Evolutionary conservation across 164 flowering plant genomes (phyloP).

Genomic region (Aristolochia contorta): DNA sequence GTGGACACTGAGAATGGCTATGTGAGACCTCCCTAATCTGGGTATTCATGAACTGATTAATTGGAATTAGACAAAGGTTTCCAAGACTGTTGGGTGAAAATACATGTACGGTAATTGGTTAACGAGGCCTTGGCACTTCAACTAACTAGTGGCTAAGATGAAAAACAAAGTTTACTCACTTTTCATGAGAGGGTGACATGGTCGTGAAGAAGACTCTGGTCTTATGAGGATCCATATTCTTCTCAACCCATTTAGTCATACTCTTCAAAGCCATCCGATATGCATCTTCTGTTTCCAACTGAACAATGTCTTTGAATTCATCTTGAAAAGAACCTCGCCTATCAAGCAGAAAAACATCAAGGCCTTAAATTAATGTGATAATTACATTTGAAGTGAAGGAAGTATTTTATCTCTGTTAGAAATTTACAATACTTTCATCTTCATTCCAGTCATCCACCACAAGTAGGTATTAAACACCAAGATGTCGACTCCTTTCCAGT

Average conservation of each 20-base stretch:
- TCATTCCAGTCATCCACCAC: constrained; percentile 73
- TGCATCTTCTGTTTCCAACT: constrained; percentile 51
- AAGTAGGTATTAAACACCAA: constrained; percentile 67
- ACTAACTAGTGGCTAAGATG: neutral
- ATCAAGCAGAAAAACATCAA: neutral
- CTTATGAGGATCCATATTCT: constrained; percentile 44
- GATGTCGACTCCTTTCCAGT: constrained; percentile 65
- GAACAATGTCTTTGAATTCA: constrained; percentile 31
- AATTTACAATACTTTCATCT: constrained; percentile 54
- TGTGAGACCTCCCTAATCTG: too few relatives aligned
- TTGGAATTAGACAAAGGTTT: neutral
- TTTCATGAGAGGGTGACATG: constrained; percentile 71
- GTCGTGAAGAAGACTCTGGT: constrained; percentile 64
- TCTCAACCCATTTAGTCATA: constrained; percentile 64
- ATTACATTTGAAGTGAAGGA: neutral
- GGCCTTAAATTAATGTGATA: neutral
- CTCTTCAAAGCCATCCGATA: constrained; percentile 61
- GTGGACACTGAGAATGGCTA: too few relatives aligned
- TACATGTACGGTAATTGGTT: too few relatives aligned
- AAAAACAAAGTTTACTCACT: constrained; percentile 22
- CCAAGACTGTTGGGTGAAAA: too few relatives aligned
- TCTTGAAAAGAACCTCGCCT: constrained; percentile 56
- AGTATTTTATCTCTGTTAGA: neutral
- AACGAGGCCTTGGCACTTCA: neutral
- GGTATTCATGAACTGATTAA: neutral